Conservation (phyloP, 371 early-diverging fungal genomes). For the Massospora cicadina region DNA sequence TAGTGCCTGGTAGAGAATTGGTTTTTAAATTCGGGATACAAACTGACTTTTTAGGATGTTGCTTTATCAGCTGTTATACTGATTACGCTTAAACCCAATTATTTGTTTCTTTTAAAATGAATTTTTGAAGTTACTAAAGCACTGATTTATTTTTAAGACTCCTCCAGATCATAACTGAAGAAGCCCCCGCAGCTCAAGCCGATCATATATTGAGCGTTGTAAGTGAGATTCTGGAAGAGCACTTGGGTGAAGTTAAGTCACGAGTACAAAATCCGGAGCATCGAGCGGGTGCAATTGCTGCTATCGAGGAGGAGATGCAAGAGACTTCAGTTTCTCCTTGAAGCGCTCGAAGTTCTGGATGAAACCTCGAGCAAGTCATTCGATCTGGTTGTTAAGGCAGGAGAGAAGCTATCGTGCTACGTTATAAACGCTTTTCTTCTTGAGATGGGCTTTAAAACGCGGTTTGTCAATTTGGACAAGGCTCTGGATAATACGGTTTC, state of each 20-base stretch:
- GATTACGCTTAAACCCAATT: too few species aligned
- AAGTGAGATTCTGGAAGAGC: background rate
- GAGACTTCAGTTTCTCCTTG: constrained; percentile 59
- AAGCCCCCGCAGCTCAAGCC: too few species aligned
- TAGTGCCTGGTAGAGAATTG: too few species aligned
- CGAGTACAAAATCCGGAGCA: background rate
- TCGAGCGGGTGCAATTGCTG: background rate
- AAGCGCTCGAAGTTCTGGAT: constrained; percentile 88
- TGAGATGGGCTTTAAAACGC: constrained; percentile 60
- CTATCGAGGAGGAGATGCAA: constrained; percentile 23
- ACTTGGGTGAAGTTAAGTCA: background rate
- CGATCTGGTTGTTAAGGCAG: constrained; percentile 86
- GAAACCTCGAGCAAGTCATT: constrained; percentile 89
- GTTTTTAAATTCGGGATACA: too few species aligned
- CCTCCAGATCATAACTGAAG: too few species aligned
- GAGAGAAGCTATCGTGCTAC: constrained; percentile 83
- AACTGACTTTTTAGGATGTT: too few species aligned
- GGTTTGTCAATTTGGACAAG: constrained; percentile 68
- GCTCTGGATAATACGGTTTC: constrained; percentile 48
- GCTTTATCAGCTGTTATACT: too few species aligned
- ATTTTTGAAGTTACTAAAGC: too few species aligned
- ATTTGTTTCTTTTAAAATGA: too few species aligned
- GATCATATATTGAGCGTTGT: too few species aligned
- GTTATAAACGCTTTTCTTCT: constrained; percentile 69
- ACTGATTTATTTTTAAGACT: too few species aligned